Base-by-base conservation (phyloP, 1,139 yeast species). In the Yamadazyma atlantica region DNA sequence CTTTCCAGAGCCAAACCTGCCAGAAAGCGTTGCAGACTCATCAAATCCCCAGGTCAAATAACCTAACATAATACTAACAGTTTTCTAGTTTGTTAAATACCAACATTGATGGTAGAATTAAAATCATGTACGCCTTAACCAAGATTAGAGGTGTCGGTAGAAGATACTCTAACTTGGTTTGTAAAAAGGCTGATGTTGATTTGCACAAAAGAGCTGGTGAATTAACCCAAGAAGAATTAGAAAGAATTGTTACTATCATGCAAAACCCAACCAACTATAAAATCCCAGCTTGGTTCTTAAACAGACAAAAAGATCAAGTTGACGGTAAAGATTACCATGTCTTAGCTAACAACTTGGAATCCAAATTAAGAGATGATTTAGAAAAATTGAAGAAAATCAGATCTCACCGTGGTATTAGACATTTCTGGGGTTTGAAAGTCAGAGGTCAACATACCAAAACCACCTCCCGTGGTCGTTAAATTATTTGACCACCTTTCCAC, bases 371-470 rank as follows among this genome's bases (percentile, higher is more conserved):
- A 86, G 99, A 92, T 73, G 98, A 92, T 70, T 82, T 92, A 75
- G 98, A 92, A 82, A 92, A 97, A 83, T 84, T 92, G 76, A 94
- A 94, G 95, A 92, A 94, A 81, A 92, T 94, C 85, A 92, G 97
- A 85, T 81, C 97, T 67, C 98, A 92, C 94, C 86, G 97, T 80
- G 99, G 99, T 90, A 86, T 92, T 75, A 88, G 99, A 85, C 99
- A 92, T 84, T 90, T 85, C 94, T 94, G 97, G 97, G 97, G 97
- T 67, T 77, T 85, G 67, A 78, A 80, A 72, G 84, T 79, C 69
- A 89, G 97, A 85, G 97, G 97, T 81, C 97, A 90, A 85, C 98
- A 92, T 82, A 92, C 98, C 84, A 92, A 92, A 86, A 90, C 97
- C 73, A 92, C 98, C 64, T 95, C 97, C 73, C 89, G 98, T 82